Evolutionary conservation across 2,329 filamentous ascomycete genomes (phyloP).

Genomic region (Aspergillus unguis): DNA sequence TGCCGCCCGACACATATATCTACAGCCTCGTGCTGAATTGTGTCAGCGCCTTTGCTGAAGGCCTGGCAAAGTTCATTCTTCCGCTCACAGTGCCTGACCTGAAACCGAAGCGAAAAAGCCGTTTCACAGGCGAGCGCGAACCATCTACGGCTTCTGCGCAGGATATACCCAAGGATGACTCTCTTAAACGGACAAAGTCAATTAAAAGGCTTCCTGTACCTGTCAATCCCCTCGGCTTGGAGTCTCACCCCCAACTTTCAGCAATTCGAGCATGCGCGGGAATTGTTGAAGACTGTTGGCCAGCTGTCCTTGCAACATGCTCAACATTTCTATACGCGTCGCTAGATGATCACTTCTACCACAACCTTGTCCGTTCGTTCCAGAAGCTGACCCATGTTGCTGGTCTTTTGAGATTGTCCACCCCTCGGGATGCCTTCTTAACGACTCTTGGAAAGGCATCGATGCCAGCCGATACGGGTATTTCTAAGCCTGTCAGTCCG

Average conservation of each 20-base stretch:
- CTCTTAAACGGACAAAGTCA: conserved; percentile 22
- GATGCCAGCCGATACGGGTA: conserved; percentile 68
- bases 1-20: conserved; percentile 86
- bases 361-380: conserved; percentile 84
- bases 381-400: conserved; percentile 95
- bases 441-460: conserved; percentile 92
- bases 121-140: conserved; percentile 39
- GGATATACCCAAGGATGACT: conserved; percentile 32
- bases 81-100: conserved; percentile 81
- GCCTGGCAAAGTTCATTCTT: conserved; percentile 86
- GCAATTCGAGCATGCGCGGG: conserved; percentile 74
- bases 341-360: conserved; percentile 90
- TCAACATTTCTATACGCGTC: conserved; percentile 93
- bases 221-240: conserved; percentile 74
- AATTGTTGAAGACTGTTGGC: conserved; percentile 92
- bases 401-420: conserved; percentile 76
- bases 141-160: conserved; percentile 24
- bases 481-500: conserved; percentile 20
- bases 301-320: conserved; percentile 87
- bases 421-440: conserved; percentile 88
- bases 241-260: conserved; percentile 66
- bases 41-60: conserved; percentile 85
- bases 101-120: conserved; percentile 49
- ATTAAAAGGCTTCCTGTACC: conserved; percentile 48
- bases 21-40: conserved; percentile 87